Percentiles rank a stretch among this genome's conserved stretches.
These are phyloP conservation scores for Colletotrichum orchidophilum DNA, from an alignment of 2,329 filamentous ascomycete genomes.

Conservation along the genomic window DNA sequence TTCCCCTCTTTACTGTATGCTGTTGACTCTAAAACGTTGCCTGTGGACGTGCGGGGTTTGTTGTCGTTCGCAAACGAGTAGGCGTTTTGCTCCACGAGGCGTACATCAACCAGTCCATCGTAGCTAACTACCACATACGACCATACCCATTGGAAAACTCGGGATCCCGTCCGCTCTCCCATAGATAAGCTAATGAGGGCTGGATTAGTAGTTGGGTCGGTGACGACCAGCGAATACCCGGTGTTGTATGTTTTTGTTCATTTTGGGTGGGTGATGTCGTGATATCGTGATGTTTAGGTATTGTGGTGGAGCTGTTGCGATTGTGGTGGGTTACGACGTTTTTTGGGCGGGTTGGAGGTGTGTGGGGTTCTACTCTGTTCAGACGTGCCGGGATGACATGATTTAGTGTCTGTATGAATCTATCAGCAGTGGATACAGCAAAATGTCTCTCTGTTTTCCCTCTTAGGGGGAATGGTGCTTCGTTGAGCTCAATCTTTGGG, in stretches of 20 bases:
- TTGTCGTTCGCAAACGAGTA: not conserved
- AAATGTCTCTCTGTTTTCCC: too few relatives aligned
- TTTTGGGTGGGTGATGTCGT: not conserved
- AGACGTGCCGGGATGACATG: too few relatives aligned
- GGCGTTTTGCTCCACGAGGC: too few relatives aligned
- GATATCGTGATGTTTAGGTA: not conserved
- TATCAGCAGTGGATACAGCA: too few relatives aligned
- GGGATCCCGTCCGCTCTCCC: not conserved
- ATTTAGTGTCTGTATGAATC: too few relatives aligned
- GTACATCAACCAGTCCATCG: not conserved
- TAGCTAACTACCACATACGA: not conserved
- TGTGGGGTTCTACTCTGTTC: not conserved
- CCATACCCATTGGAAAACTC: not conserved
- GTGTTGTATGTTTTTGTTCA: not conserved
- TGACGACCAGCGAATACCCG: not conserved
- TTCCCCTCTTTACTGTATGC: accelerated
- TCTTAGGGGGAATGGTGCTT: too few relatives aligned
- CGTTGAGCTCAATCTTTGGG: too few relatives aligned
- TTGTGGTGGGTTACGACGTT: too few relatives aligned
- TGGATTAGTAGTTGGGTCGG: not conserved
- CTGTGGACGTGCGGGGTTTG: not conserved
- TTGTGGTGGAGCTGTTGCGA: not conserved
- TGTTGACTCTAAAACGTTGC: not conserved
- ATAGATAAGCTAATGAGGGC: not conserved
- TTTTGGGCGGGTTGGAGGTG: not conserved